Base-by-base conservation (phyloP, 73 alveolate genomes). In the Symbiodinium pilosum region DNA sequence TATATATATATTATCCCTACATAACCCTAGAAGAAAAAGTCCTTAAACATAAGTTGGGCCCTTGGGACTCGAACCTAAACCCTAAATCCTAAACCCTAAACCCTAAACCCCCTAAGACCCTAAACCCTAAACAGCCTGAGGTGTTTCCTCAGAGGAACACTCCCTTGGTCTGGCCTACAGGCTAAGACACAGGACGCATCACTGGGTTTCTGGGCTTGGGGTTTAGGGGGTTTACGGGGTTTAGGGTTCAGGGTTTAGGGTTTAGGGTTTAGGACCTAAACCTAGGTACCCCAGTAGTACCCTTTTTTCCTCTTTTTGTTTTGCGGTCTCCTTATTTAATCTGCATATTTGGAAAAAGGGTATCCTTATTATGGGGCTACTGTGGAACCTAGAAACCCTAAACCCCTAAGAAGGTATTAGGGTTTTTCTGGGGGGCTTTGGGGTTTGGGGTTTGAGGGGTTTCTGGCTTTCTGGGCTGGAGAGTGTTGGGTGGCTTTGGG, bases 141-240 rank as follows among this genome's bases (percentile, higher is more conserved):
- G 95, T 99, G 95, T 83, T 99, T 99, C 92, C 92, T 99, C 73
- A 85, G 97, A 68, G 99, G 99, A 36, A 86, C 99, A 1, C 93
- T 99, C 40, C 99, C 99, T 18, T 99, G 99, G 99, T 99, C 99
- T 42, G 99, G 99, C 26, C 99, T 99, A 28, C 86, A 93, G 81
- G 99, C 99, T 16, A 94, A 99, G 95, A 99, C 99, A 8, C 99
- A 88, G 95, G 95, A 85, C 32, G 47, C 41, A 7, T 5, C 9
- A 1, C 0, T 5, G 6, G 42, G 11, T 24, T 56, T 56, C 21
- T 16, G 73, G 73, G 73, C 21, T 56, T 56, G 21, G 73, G 73
- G 64, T 8, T 47, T 47, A 11, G 16, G 64, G 64, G 16, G 8
- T 47, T 47, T 8, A 47, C 16, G 16, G 64, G 64, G 32, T 56